Evolutionary conservation across 352 stramenopile genomes (phyloP).

Genomic region (Phytophthora cryptogea): DNA sequence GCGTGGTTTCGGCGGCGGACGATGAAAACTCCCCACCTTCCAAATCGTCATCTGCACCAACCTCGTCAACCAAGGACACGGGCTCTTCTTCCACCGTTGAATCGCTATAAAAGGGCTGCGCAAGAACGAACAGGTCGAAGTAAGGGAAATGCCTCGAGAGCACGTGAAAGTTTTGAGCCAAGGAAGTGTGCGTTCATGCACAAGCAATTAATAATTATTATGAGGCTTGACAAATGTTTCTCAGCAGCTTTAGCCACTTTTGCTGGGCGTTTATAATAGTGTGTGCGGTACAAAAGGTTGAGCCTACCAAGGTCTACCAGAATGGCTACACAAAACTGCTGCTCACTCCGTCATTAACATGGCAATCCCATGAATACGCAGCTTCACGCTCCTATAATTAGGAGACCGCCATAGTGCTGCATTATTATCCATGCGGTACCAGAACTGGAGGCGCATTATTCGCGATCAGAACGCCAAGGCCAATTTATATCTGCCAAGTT

Average conservation of each 20-base stretch:
- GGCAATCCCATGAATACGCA: not conserved
- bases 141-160: slow-evolving; percentile 5
- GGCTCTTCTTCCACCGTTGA: slow-evolving; percentile 22
- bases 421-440: slow-evolving; percentile 5
- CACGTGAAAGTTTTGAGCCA: slow-evolving; percentile 1
- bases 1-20: slow-evolving; percentile 58
- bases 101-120: slow-evolving; percentile 24
- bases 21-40: slow-evolving; percentile 30
- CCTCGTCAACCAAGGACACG: slow-evolving; percentile 1
- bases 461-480: slow-evolving; percentile 33
- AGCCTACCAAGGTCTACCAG: slow-evolving; percentile 1
- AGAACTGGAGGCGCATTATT: slow-evolving; percentile 22
- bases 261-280: too few relatives aligned
- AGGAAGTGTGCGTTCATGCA: slow-evolving; percentile 8
- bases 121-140: not conserved
- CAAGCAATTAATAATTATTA: slow-evolving; percentile 26
- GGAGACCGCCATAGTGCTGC: too few relatives aligned
- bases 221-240: slow-evolving; percentile 14
- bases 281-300: too few relatives aligned
- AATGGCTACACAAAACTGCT: slow-evolving; percentile 15
- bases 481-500: slow-evolving; percentile 7
- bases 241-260: too few relatives aligned
- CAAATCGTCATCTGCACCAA: too few relatives aligned
- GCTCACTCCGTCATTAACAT: not conserved
- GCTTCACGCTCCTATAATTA: slow-evolving; percentile 17